Evolutionary conservation across 805 yeast species (phyloP).

Genomic region (Jamesozyma hellenica): DNA sequence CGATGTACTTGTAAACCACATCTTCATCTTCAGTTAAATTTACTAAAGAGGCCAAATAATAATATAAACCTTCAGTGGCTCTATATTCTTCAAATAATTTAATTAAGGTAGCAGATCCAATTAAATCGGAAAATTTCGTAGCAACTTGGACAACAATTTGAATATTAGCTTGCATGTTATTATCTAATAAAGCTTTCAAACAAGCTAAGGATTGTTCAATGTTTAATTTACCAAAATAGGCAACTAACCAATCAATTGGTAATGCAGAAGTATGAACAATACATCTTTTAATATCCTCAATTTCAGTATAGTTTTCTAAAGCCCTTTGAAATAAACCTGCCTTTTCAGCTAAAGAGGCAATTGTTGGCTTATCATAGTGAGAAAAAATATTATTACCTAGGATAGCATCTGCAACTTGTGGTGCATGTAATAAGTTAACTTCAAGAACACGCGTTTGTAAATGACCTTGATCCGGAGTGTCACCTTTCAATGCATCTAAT

Average conservation of each 20-base stretch:
- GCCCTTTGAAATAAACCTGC: constrained; percentile 96
- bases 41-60: constrained; percentile 86
- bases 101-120: constrained; percentile 78
- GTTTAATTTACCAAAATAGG: constrained; percentile 84
- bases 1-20: constrained; percentile 92
- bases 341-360: constrained; percentile 87
- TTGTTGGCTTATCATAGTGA: constrained; percentile 87
- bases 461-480: constrained; percentile 89
- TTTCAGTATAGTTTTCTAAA: constrained; percentile 87
- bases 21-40: constrained; percentile 89
- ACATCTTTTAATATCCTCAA: constrained; percentile 91
- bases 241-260: constrained; percentile 89
- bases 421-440: constrained; percentile 88
- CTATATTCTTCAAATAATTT: constrained; percentile 89
- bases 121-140: constrained; percentile 86
- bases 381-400: constrained; percentile 91
- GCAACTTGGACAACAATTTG: constrained; percentile 95
- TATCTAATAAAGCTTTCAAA: constrained; percentile 73
- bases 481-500: constrained; percentile 88
- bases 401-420: constrained; percentile 99
- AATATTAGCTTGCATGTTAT: constrained; percentile 73
- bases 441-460: constrained; percentile 91
- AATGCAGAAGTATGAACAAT: constrained; percentile 76
- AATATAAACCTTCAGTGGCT: constrained; percentile 87
- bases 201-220: constrained; percentile 88